Evolutionary conservation across 352 stramenopile species (phyloP), one percentile per base, ranked within the genome.

Genomic region (Globisporangium megalacanthum): DNA sequence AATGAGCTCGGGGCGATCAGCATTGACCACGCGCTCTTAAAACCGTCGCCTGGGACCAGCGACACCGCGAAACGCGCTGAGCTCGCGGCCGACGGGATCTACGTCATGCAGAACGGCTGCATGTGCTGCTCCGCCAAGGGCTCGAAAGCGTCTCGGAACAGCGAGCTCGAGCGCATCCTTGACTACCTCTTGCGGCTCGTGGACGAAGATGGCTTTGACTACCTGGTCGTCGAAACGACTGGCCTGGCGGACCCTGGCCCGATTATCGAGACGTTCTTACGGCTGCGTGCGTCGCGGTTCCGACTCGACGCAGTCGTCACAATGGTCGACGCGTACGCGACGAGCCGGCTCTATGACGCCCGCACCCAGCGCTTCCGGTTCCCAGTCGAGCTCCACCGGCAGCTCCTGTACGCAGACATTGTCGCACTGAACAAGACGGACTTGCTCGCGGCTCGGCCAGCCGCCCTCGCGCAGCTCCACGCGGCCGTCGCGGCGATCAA

Each of bases 61-160:
- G 33, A 39, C 45, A 9, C 20, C 17, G 45, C 20, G 1, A 22
- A 13, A 19, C 49, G 47, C 47, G 14, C 33, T 10, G 54, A 61
- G 39, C 46, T 72, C 4, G 63, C 79, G 11, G 54, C 65, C 4
- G 79, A 89, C 62, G 96, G 98, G 57, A 90, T 99, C 49, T 96
- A 98, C 56, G 96, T 96, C 36, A 96, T 99, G 77, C 86, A 98
- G 73, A 99, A 99, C 71, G 96, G 96, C 42, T 99, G 97, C 67
- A 97, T 99, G 63, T 99, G 97, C 79, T 99, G 97, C 73, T 97
- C 92, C 11, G 89, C 98, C 13, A 62, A 64, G 44, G 74, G 91
- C 11, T 89, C 89, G 31, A 96, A 98, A 68, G 75, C 98, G 41
- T 90, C 97, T 19, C 75, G 85, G 47, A 97, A 91, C 47, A 69